phyloP scores from a whole-genome alignment of 2,329 filamentous ascomycete species.

The Teratosphaeria gauchensis region DNA sequence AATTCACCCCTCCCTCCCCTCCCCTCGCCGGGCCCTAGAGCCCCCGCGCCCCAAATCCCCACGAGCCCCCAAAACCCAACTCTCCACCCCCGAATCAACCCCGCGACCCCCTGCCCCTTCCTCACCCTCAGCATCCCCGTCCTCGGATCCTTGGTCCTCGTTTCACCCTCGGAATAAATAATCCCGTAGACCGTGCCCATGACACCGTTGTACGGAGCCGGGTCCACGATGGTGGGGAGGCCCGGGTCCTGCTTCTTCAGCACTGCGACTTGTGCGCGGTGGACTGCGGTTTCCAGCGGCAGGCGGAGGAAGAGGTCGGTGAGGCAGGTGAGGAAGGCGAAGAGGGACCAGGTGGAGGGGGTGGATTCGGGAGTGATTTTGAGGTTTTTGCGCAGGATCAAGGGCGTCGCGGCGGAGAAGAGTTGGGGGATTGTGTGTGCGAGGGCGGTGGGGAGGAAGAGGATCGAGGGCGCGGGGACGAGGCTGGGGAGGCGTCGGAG shows the following conservation, averaged over 20 bases:
- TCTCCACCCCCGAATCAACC: conserved; percentile 65
- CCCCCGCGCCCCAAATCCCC: conserved; percentile 61
- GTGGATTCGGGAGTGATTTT: conserved; percentile 72
- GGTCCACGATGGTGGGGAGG: conserved; percentile 64
- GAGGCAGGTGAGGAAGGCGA: conserved; percentile 70
- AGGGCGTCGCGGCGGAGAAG: conserved; percentile 70
- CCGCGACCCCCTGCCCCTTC: conserved; percentile 58
- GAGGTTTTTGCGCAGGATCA: conserved; percentile 77
- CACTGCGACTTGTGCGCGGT: conserved; percentile 64
- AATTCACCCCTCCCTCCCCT: conserved; percentile 38
- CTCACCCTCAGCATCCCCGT: conserved; percentile 32
- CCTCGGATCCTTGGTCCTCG: conserved; percentile 22
- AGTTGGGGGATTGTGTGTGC: conserved; percentile 79
- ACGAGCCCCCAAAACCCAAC: conserved; percentile 70
- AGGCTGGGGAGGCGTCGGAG: conserved; percentile 67
- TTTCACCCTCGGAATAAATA: conserved; percentile 67
- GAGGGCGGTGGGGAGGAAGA: conserved; percentile 72
- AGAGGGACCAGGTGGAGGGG: conserved; percentile 70
- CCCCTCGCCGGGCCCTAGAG: conserved; percentile 52
- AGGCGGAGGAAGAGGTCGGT: conserved; percentile 77
- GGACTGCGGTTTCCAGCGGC: conserved; percentile 82
- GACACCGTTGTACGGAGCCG: conserved; percentile 75
- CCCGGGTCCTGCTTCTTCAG: conserved; percentile 23
- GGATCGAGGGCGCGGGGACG: conserved; percentile 50
- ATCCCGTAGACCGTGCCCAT: conserved; percentile 88